Base-by-base conservation (phyloP, 129 eudicot species). In the Artemisia tridentata region DNA sequence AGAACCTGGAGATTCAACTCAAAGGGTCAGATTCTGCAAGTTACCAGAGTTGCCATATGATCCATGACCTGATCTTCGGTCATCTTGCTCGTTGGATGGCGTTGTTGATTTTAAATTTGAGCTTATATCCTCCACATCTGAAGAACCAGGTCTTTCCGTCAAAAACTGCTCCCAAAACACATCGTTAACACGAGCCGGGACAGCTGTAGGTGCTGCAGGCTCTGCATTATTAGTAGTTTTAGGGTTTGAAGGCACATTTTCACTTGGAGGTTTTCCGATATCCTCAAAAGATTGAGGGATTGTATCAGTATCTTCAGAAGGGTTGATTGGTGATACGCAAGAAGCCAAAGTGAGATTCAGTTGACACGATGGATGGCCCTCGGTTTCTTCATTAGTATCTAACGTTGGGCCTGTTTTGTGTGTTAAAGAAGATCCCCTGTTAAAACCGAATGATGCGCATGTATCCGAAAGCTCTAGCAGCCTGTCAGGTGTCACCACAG, bases 121-220 rank as follows among this genome's bases (percentile, higher is more conserved):
- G 29, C 29, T 25, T 25, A 4, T 25, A 25, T 25, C 29, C 69
- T 92, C 95, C 45, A 74, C 71, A 45, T 91, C 98, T 0, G 89
- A 74, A 50, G 91, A 77, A 18, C 96, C 98, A 0, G 96, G 98
- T 76, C 91, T 84, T 72, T 92, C 98, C 0, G 98, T 92, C 34
- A 92, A 78, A 71, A 92, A 92, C 80, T 92, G 98, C 77, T 92
- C 98, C 98, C 98, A 92, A 55, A 89, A 92, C 12, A 77, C 84
- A 79, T 92, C 96, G 69, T 92, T 92, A 58, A 89, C 95, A 67
- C 86, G 81, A 20, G 78, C 64, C 65, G 74, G 92, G 27, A 55
- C 73, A 31, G 74, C 50, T 64, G 84, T 70, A 54, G 83, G 82
- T 31, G 25, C 85, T 52, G 60, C 85, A 65, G 68, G 73, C 59